Evolutionary conservation across 164 flowering plant species (phyloP), one percentile per base, ranked within the genome.

Genomic region (Houttuynia cordata): DNA sequence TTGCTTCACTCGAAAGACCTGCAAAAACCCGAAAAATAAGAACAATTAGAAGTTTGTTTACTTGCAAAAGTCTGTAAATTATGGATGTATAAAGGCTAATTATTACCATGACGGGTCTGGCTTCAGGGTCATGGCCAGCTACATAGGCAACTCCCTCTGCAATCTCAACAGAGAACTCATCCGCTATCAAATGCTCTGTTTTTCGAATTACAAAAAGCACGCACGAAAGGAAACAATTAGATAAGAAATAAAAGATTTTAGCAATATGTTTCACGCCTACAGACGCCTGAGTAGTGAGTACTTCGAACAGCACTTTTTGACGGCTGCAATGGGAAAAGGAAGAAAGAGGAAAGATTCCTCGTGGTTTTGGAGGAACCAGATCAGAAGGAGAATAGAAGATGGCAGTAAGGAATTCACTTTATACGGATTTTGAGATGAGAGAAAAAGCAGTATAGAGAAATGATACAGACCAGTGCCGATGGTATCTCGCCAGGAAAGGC

Each of bases 131-230:
- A 50, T 82, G 83, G 17, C 97, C 99, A 19, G 96, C 81, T 3
- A 91, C 85, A 62, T 87, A 94, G 21, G 99, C 99, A 2, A 81
- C 70, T 3, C 99, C 99, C n/a, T 94, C 97, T 3, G 96, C 86
- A 2, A 94, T 77, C 71, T 88, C 99, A 30, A 83, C 78, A 6
- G 94, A 82, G 78, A 94, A 91, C 79, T 94, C 99, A 72, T 94
- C 99, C 1, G 97, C 99, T 20, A 84, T 87, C 71, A 94, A 69
- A 65, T 79, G 74, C 25, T 91, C 99, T 94, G 76, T 61, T 57
- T 64, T 45, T 51, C n/a, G n/a, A n/a, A n/a, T n/a, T n/a, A n/a
- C n/a, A n/a, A n/a, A n/a, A n/a, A n/a, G n/a, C n/a, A n/a, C n/a
- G n/a, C n/a, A n/a, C n/a, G n/a, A n/a, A n/a, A n/a, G n/a, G n/a